phyloP scores from a whole-genome alignment of 768 basidiomycete species.

The Chalciporus piperatus region DNA sequence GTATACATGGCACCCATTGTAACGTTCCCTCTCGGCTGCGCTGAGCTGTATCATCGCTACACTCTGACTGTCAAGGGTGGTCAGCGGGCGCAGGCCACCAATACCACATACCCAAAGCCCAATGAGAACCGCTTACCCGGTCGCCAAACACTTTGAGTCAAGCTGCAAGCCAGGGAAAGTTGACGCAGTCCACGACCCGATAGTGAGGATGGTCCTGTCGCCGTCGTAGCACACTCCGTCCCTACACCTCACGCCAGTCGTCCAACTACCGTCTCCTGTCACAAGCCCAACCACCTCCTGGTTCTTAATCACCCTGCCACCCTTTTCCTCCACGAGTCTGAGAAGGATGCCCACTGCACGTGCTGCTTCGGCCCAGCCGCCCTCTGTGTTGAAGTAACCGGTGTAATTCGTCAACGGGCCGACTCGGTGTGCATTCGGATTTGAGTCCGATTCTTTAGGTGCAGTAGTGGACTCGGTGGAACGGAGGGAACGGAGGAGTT shows the following conservation, averaged over 20 bases:
- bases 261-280: slow-evolving; percentile 37
- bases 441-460: not conserved
- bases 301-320: slow-evolving; percentile 57
- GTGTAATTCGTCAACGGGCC: slow-evolving; percentile 22
- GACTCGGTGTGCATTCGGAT: slow-evolving; percentile 3
- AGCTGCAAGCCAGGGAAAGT: slow-evolving; percentile 61
- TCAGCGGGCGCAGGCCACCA: not conserved
- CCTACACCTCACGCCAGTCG: slow-evolving; percentile 58
- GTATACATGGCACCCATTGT: slow-evolving; percentile 63
- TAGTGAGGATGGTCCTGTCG: slow-evolving; percentile 64
- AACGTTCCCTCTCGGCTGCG: slow-evolving; percentile 60
- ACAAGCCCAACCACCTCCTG: slow-evolving; percentile 54
- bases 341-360: slow-evolving; percentile 60
- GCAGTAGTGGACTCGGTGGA: not conserved
- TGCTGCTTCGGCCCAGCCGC: slow-evolving; percentile 83
- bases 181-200: slow-evolving; percentile 85
- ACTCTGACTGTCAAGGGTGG: slow-evolving; percentile 56
- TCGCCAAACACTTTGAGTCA: slow-evolving; percentile 59
- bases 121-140: slow-evolving; percentile 57
- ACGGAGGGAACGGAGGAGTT: slow-evolving; percentile 15
- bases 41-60: slow-evolving; percentile 77
- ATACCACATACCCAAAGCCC: too few relatives aligned
- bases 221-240: slow-evolving; percentile 57
- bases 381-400: slow-evolving; percentile 73
- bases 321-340: slow-evolving; percentile 51